Evolutionary conservation across 169 alveolate genomes (phyloP), one percentile per base, ranked within the genome.

Genomic region (Plasmodium knowlesi): DNA sequence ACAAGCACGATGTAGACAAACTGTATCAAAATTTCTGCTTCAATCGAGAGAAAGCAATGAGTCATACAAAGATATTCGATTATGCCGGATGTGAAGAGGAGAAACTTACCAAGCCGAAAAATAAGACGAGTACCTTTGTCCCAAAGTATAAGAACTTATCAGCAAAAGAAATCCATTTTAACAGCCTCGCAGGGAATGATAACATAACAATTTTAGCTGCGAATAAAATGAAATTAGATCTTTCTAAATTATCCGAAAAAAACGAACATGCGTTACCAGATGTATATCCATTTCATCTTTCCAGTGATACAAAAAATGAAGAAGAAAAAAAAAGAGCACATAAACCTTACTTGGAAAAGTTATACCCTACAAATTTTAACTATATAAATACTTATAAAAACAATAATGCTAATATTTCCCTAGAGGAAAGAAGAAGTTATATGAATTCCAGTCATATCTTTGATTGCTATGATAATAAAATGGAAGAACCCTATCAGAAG

Each of bases 381-480:
- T 90, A 90, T 81, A 81, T 90, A 80, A 90, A 90, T 71, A 90
- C 72, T 34, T 90, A 90, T 90, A 90, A 43, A 25, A 88, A 76
- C 79, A 80, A 80, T 80, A 90, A 90, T 90, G 74, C 76, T 12
- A 84, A 90, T 71, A 81, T 90, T 41, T 28, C 94, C 22, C n/a
- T 90, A 2, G 83, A 57, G 53, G 79, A 90, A 46, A 80, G 90
- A 70, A 90, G 94, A 90, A 12, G 80, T 43, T 39, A 90, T 25
- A 90, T 90, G 94, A 34, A 90, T 34, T 90, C 94, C 19, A 90
- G 94, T 90, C 94, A 90, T 81, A 90, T 90, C 10, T 90, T 90
- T 90, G 94, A 90, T 46, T 90, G 54, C 80, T 39, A 81, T 70
- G 70, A 22, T 43, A 82, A 90, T 30, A 43, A 79, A 19, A 80